Evolutionary conservation across 2,329 filamentous ascomycete species (phyloP).

Genomic region (Diaporthe batatas): DNA sequence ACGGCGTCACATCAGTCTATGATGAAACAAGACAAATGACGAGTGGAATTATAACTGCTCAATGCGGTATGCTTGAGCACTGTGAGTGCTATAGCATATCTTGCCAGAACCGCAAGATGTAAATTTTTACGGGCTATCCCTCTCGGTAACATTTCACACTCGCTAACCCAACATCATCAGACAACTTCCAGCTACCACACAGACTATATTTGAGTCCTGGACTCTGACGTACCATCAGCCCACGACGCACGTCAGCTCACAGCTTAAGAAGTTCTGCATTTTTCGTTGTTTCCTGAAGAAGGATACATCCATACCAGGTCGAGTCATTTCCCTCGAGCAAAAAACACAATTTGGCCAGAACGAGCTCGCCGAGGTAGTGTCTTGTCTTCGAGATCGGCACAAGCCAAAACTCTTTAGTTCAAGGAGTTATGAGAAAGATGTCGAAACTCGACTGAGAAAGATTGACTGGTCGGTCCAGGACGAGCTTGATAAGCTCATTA

Average conservation of each 20-base stretch:
- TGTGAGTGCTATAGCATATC: slow-evolving; percentile 5
- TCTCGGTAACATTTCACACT: neutral
- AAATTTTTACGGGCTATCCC: neutral
- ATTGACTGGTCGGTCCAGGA: slow-evolving; percentile 46
- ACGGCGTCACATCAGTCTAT: slow-evolving; percentile 11
- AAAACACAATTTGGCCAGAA: slow-evolving; percentile 44
- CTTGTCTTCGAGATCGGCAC: slow-evolving; percentile 25
- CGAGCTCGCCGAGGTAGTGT: slow-evolving; percentile 38
- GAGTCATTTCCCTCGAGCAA: slow-evolving; percentile 42
- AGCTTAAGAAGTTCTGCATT: neutral
- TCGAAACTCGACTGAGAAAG: slow-evolving; percentile 41
- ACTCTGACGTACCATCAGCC: slow-evolving; percentile 15
- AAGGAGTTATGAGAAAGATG: slow-evolving; percentile 33
- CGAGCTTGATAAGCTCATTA: slow-evolving; percentile 45
- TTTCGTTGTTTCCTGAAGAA: neutral
- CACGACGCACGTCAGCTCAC: neutral
- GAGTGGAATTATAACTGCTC: neutral
- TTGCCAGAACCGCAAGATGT: slow-evolving; percentile 2
- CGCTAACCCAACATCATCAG: slow-evolving; percentile 4
- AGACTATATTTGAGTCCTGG: slow-evolving; percentile 21
- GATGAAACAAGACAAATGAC: neutral
- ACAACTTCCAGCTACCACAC: slow-evolving; percentile 20
- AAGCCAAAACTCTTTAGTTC: slow-evolving; percentile 7
- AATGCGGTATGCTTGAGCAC: neutral
- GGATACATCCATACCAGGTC: slow-evolving; percentile 32